A percentile compares a stretch with the other conserved stretches of the same genome.
Evolutionary conservation across 192 early-diverging fungal species (phyloP).

Genomic region (Polychytrium aggregatum): DNA sequence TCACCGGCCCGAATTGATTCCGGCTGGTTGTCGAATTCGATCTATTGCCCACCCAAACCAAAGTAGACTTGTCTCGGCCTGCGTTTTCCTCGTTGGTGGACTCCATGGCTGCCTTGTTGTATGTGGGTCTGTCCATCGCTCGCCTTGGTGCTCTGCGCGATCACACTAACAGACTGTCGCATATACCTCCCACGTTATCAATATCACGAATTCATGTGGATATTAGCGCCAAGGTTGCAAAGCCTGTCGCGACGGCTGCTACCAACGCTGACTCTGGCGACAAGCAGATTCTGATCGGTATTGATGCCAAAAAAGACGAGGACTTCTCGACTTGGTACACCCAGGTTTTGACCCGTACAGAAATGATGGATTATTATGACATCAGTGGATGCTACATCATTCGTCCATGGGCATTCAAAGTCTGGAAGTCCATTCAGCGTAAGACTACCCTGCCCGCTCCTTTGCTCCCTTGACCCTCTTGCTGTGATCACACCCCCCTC

Average conservation of each 20-base stretch:
- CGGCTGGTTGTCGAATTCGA: too few species aligned
- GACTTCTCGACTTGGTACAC: slow-evolving; percentile 93
- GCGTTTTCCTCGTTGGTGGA: too few species aligned
- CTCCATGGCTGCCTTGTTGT: too few species aligned
- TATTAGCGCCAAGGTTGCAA: too few species aligned
- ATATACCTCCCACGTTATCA: too few species aligned
- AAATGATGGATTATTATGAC: slow-evolving; percentile 99
- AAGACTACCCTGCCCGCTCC: slow-evolving; percentile 11
- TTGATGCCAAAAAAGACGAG: slow-evolving; percentile 75
- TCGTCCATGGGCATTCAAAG: slow-evolving; percentile 86
- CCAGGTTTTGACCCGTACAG: slow-evolving; percentile 76
- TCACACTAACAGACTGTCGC: too few species aligned
- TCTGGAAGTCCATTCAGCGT: slow-evolving; percentile 96
- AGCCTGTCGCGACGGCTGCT: slow-evolving; percentile 38
- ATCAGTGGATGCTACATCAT: slow-evolving; percentile 98
- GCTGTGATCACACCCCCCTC: neutral
- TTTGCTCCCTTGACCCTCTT: slow-evolving; percentile 1
- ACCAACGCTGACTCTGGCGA: slow-evolving; percentile 22
- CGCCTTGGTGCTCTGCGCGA: too few species aligned
- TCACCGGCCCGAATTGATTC: too few species aligned
- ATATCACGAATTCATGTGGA: too few species aligned
- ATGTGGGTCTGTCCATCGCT: too few species aligned
- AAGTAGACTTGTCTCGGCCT: too few species aligned
- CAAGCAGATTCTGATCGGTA: slow-evolving; percentile 68
- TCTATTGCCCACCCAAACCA: too few species aligned